phyloP scores from a whole-genome alignment of 805 yeast genomes.

The Martiniozyma abietophila region DNA sequence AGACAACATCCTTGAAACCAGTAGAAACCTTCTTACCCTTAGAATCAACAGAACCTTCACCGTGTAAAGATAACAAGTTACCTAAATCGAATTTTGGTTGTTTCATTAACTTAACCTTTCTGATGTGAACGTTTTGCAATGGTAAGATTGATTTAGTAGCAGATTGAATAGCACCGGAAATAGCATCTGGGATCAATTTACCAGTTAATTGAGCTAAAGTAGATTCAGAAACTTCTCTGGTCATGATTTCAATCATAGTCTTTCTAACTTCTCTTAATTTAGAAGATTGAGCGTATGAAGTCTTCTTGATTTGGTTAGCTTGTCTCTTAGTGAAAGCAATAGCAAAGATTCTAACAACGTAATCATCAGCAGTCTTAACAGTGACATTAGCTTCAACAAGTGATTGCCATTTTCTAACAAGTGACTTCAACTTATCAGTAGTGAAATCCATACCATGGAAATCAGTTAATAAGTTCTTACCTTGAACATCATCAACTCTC shows the following conservation, averaged over 20 bases:
- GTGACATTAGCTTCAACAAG: slow-evolving; percentile 97
- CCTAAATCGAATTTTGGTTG: slow-evolving; percentile 99
- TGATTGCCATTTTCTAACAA: slow-evolving; percentile 99
- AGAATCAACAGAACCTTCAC: slow-evolving; percentile 89
- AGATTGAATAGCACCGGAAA: slow-evolving; percentile 97
- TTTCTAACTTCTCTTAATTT: slow-evolving; percentile 96
- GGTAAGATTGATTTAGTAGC: slow-evolving; percentile 93
- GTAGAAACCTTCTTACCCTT: slow-evolving; percentile 93
- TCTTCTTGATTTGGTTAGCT: slow-evolving; percentile 94
- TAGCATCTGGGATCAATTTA: slow-evolving; percentile 97
- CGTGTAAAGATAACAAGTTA: slow-evolving; percentile 92
- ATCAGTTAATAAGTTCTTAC: slow-evolving; percentile 97
- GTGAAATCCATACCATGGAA: slow-evolving; percentile 99
- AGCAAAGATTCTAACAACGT: slow-evolving; percentile 92
- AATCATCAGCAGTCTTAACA: slow-evolving; percentile 96
- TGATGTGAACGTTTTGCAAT: slow-evolving; percentile 96
- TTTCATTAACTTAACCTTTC: slow-evolving; percentile 97
- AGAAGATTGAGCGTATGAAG: slow-evolving; percentile 95
- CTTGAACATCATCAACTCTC: slow-evolving; percentile 98
- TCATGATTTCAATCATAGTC: slow-evolving; percentile 92
- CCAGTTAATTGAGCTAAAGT: slow-evolving; percentile 95
- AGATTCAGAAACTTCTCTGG: slow-evolving; percentile 90
- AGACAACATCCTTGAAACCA: slow-evolving; percentile 98
- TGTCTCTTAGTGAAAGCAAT: slow-evolving; percentile 98
- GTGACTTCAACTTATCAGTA: slow-evolving; percentile 92